Evolutionary conservation across 2,329 filamentous ascomycete species (phyloP).

Genomic region (Botrytis pseudocinerea): DNA sequence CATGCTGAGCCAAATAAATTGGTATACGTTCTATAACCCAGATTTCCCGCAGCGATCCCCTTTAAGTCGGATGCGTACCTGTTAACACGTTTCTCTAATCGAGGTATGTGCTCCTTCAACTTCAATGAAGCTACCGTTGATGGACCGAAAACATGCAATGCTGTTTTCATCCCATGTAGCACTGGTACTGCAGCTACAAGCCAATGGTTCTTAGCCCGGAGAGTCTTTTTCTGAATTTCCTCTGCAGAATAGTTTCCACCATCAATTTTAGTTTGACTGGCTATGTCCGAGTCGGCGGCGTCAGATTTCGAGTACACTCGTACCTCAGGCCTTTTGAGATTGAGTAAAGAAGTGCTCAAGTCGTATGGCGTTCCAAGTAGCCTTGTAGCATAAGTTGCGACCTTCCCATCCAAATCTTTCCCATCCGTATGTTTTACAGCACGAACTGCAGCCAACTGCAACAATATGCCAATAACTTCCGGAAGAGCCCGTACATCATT

Average conservation of each 20-base stretch:
- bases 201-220: constrained; percentile 22
- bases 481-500: constrained; percentile 45
- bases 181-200: constrained; percentile 43
- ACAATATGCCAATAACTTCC: constrained; percentile 44
- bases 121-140: constrained; percentile 25
- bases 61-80: constrained; percentile 19
- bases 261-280: not conserved
- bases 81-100: constrained; percentile 2
- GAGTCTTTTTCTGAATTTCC: not conserved
- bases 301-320: not conserved
- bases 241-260: not conserved
- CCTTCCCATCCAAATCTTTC: constrained; percentile 45
- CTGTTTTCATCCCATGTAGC: constrained; percentile 44
- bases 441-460: constrained; percentile 48
- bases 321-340: constrained; percentile 3
- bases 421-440: constrained; percentile 43
- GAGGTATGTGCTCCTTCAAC: constrained; percentile 20
- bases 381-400: constrained; percentile 43
- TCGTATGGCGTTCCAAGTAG: constrained; percentile 28
- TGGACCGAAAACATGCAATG: constrained; percentile 38
- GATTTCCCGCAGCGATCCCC: not conserved
- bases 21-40: constrained; percentile 22
- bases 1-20: constrained; percentile 23
- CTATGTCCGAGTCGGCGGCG: not conserved
- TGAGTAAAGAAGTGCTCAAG: constrained; percentile 10